Evolutionary conservation across 441 rosid genomes (phyloP), one percentile per base, ranked within the genome.

Genomic region (Euphorbia celastroides): DNA sequence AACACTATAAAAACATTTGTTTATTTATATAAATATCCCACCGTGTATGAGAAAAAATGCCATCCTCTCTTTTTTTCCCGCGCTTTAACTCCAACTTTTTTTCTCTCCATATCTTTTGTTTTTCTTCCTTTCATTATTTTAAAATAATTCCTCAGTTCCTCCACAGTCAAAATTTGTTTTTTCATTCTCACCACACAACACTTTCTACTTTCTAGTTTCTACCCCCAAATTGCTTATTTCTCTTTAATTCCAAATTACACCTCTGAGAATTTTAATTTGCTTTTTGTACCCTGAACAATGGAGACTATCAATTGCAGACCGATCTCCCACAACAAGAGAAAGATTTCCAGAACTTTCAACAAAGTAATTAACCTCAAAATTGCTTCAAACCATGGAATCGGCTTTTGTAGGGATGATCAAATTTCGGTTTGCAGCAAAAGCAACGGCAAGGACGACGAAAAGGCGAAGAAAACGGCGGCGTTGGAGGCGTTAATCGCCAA

Each of bases 401-500:
- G 96, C 2, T 84, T 84, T 67, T 88, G 96, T 75, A 80, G 87
- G 73, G 84, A 76, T 6, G 79, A 69, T 0, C 11, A 0, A 2
- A 50, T 32, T 19, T 44, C 22, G 23, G 28, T 67, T 1, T 26
- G 32, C 52, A 58, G 50, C 55, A 67, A 71, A 56, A 10, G 60
- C 31, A 4, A 34, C 38, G 9, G 54, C 42, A 61, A 44, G 22
- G 72, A 75, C n/a, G 76, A 41, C 36, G 61, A 73, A 20, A 64
- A 65, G 30, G 80, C 72, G 20, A 82, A 76, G 54, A 79, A 71
- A 55, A 80, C 75, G 59, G 87, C 96, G 0, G 84, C 82, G 0
- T 64, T 88, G 22, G 87, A 90, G 66, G 92, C 98, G 0, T 73
- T 93, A 20, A 60, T 81, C 0, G 93, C 95, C 0, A 89, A 83